phyloP scores from a whole-genome alignment of 176 grass and related monocot genomes.

The Elaeis guineensis region DNA sequence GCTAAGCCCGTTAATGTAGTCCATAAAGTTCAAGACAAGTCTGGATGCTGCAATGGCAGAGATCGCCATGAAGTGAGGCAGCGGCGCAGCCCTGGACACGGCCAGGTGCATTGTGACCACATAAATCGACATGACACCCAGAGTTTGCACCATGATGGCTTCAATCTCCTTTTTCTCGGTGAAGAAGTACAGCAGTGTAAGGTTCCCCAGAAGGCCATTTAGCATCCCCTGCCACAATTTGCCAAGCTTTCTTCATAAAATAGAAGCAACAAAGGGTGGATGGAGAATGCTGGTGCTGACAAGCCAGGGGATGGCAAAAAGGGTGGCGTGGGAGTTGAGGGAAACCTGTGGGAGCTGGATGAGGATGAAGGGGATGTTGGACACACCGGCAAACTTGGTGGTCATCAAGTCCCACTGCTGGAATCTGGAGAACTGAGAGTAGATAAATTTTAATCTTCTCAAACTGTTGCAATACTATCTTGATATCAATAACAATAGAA shows the following conservation, averaged over 20 bases:
- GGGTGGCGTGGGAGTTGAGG: constrained; percentile 68
- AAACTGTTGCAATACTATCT: too few species aligned
- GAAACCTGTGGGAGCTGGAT: constrained; percentile 90
- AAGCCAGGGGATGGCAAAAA: constrained; percentile 86
- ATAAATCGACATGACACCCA: constrained; percentile 76
- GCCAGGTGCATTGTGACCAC: constrained; percentile 68
- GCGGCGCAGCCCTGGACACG: constrained; percentile 70
- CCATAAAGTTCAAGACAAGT: constrained; percentile 71
- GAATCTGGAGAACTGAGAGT: constrained; percentile 23
- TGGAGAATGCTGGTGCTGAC: constrained; percentile 13
- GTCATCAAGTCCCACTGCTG: constrained; percentile 88
- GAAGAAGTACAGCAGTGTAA: constrained; percentile 80
- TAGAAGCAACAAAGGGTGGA: too few species aligned
- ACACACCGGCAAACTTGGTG: constrained; percentile 59
- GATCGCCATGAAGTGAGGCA: constrained; percentile 60
- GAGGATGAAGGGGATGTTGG: constrained; percentile 87
- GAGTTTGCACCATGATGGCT: constrained; percentile 65
- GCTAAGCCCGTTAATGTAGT: constrained; percentile 58
- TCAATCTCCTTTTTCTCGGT: constrained; percentile 91
- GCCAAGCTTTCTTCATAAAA: too few species aligned
- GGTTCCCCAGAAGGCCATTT: constrained; percentile 82
- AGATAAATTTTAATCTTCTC: too few species aligned
- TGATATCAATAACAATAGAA: too few species aligned
- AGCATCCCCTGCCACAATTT: constrained; percentile 74
- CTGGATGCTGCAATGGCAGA: constrained; percentile 42